Percentiles rank a stretch among this genome's conserved stretches.
Conservation (phyloP, 768 basidiomycete species). For the Exsudoporus frostii region DNA sequence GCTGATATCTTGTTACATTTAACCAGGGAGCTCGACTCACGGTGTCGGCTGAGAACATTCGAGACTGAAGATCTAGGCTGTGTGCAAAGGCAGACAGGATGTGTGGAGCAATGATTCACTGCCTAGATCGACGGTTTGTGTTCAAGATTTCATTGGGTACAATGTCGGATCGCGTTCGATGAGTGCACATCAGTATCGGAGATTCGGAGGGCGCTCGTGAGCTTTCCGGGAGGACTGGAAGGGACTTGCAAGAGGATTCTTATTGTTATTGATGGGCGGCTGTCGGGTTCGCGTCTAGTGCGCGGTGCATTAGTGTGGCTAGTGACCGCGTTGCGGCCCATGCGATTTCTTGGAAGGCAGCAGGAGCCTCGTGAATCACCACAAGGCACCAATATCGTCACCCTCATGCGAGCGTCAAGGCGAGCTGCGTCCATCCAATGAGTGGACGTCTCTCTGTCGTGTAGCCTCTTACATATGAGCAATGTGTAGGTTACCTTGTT, state of each 20-base stretch:
- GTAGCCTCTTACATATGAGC: neutral
- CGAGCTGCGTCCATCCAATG: neutral
- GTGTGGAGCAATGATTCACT: conserved; percentile 1
- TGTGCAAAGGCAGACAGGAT: conserved; percentile 19
- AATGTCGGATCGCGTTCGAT: conserved; percentile 13
- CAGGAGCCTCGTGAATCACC: conserved; percentile 7
- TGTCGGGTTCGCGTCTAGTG: neutral
- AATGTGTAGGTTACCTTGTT: conserved; percentile 7
- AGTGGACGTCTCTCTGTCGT: neutral
- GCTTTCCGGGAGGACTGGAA: conserved; percentile 16
- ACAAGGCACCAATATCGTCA: conserved; percentile 8
- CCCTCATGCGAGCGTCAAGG: conserved; percentile 19
- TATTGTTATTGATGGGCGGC: neutral
- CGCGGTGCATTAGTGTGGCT: conserved; percentile 13
- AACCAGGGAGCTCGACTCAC: conserved; percentile 7
- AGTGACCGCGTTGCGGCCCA: conserved; percentile 4
- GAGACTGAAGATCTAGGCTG: neutral
- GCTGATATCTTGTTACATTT: conserved; percentile 12
- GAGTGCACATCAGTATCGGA: neutral
- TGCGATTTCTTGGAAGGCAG: conserved; percentile 6
- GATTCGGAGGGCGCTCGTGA: conserved; percentile 1
- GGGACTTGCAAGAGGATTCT: conserved; percentile 24
- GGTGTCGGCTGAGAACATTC: conserved; percentile 2
- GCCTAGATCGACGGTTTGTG: neutral
- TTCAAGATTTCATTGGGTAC: conserved; percentile 17